These are phyloP conservation scores for Kodamaea sagamina DNA, from an alignment of 805 yeast genomes.

Conservation along the genomic window DNA sequence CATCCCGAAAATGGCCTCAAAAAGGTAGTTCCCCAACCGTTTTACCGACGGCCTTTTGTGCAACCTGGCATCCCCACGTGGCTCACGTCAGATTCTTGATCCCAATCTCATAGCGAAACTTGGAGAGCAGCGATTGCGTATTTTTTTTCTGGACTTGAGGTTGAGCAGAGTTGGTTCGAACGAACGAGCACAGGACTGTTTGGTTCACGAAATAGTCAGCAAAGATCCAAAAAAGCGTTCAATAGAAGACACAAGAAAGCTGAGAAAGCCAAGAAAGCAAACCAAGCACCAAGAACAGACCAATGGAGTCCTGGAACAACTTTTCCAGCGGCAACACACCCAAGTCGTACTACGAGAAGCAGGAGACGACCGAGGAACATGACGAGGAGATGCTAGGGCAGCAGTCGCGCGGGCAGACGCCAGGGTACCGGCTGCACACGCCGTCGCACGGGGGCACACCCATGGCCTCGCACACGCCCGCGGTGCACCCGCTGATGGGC, in stretches of 20 bases:
- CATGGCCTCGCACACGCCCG: neutral
- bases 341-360: constrained; percentile 8
- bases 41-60: neutral
- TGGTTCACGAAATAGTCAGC: too few relatives aligned
- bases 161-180: neutral
- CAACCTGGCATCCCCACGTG: constrained; percentile 5
- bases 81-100: too few relatives aligned
- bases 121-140: too few relatives aligned
- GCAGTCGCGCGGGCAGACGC: constrained; percentile 5
- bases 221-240: too few relatives aligned
- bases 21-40: constrained; percentile 2
- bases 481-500: neutral
- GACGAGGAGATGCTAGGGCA: neutral
- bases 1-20: neutral
- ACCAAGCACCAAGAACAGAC: neutral
- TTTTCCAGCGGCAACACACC: constrained; percentile 9
- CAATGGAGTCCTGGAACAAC: constrained; percentile 8
- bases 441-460: constrained; percentile 5
- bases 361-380: neutral
- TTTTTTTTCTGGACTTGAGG: neutral
- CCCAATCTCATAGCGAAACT: too few relatives aligned
- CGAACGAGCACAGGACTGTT: too few relatives aligned
- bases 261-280: too few relatives aligned
- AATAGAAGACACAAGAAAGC: neutral
- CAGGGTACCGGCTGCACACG: constrained; percentile 2